Evolutionary conservation across 441 rosid genomes (phyloP), one percentile per base, ranked within the genome.

Genomic region (Pelargonium myrrhifolium): DNA sequence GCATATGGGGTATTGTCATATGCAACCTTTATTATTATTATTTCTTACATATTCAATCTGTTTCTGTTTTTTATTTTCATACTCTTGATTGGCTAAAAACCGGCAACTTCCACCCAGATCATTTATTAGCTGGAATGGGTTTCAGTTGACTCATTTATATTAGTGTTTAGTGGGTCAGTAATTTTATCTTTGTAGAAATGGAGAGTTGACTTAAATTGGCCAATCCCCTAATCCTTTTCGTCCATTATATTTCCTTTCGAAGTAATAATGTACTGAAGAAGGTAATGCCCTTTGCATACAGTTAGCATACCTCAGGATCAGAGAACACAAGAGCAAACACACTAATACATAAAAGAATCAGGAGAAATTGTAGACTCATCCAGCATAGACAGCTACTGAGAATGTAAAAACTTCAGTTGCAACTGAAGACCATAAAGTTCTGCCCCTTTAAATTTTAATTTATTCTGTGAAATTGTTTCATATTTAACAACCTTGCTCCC

Each of bases 1-100:
- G 77, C 79, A 60, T 81, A 79, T 56, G 84, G 83, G 66, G 97
- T 93, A 90, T 68, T 7, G 60, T 1, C 61, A 8, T 20, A 20
- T 9, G 11, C 14, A 20, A 10, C 26, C 11, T 55, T 17, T 8
- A n/a, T 49, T 55, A 7, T 28, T 28, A 28, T 28, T 28, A n/a
- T 28, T 28, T 28, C 3, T 28, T 28, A 4, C 0, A 55, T 20
- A 11, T 21, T 55, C 9, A 55, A 20, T 55, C 12, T 55, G 26
- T 18, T 20, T 7, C 18, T 20, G 24, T 24, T 24, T 28, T 28
- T 28, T 28, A 2, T 28, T 3, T 28, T 28, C 53, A 47, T 11
- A 11, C 53, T 47, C 21, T 22, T 37, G 28, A 24, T 49, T 28
- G 15, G 45, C 61, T 40, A 40, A 6, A 24, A 24, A 24, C 28